Percentiles rank a stretch among this genome's conserved stretches.
phyloP scores from a whole-genome alignment of 768 basidiomycete genomes.

The Xerocomellus chrysenteron region DNA sequence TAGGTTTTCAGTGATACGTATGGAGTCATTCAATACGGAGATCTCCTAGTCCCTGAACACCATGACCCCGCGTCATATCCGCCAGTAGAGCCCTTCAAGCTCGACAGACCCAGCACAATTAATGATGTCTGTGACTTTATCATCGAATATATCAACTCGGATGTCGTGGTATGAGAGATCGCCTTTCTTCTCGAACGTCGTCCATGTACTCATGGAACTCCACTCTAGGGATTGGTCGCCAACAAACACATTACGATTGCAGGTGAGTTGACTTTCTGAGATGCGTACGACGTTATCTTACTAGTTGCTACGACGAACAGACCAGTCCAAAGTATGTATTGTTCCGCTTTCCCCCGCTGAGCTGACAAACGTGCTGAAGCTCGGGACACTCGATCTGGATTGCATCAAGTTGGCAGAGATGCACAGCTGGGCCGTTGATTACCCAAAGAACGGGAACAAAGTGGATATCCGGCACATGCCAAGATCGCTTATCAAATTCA shows the following conservation, averaged over 20 bases:
- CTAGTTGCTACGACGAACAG: slow-evolving; percentile 30
- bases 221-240: slow-evolving; percentile 61
- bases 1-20: slow-evolving; percentile 51
- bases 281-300: not conserved
- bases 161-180: slow-evolving; percentile 57
- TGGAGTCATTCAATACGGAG: slow-evolving; percentile 52
- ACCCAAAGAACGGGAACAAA: slow-evolving; percentile 69
- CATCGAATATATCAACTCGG: slow-evolving; percentile 79
- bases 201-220: slow-evolving; percentile 1
- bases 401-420: slow-evolving; percentile 59
- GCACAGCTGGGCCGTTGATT: slow-evolving; percentile 67
- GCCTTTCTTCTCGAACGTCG: not conserved
- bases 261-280: slow-evolving; percentile 39
- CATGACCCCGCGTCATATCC: slow-evolving; percentile 51
- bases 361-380: slow-evolving; percentile 32
- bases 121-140: slow-evolving; percentile 76
- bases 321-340: slow-evolving; percentile 61
- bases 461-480: slow-evolving; percentile 57
- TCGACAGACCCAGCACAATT: slow-evolving; percentile 50
- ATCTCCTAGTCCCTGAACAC: slow-evolving; percentile 50
- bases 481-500: slow-evolving; percentile 53
- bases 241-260: slow-evolving; percentile 66
- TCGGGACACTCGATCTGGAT: slow-evolving; percentile 55
- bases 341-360: not conserved
- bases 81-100: slow-evolving; percentile 32